phyloP scores from a whole-genome alignment of 257 asterid genomes.

The Knoxia roxburghii region DNA sequence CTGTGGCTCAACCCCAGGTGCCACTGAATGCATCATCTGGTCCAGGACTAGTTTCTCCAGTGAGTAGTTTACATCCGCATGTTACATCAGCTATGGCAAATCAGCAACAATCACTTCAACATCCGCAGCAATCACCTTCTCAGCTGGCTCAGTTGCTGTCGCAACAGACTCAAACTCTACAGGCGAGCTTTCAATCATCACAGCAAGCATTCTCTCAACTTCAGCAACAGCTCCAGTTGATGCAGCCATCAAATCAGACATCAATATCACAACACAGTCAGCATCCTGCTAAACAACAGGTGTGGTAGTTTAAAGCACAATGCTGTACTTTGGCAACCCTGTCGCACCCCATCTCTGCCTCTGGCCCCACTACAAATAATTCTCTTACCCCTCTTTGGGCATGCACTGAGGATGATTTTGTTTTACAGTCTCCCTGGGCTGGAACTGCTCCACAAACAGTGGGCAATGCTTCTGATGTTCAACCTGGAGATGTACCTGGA shows the following conservation, averaged over 20 bases:
- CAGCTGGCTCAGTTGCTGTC: constrained; percentile 87
- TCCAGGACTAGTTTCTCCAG: constrained; percentile 41
- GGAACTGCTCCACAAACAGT: constrained; percentile 43
- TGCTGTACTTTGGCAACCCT: not conserved
- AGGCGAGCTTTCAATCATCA: constrained; percentile 88
- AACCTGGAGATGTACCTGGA: constrained; percentile 36
- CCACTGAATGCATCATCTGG: constrained; percentile 40
- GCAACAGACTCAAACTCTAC: constrained; percentile 85
- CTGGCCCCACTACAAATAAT: too few relatives aligned
- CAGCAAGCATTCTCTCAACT: constrained; percentile 81
- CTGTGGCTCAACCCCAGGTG: constrained; percentile 50
- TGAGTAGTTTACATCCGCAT: constrained; percentile 16
- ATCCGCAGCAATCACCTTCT: constrained; percentile 55
- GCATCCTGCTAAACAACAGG: constrained; percentile 63
- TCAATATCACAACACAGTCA: constrained; percentile 55
- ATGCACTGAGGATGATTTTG: constrained; percentile 2
- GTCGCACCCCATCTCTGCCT: not conserved
- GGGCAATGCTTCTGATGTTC: constrained; percentile 30
- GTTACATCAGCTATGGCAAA: constrained; percentile 22
- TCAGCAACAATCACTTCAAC: constrained; percentile 45
- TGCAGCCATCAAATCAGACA: constrained; percentile 88
- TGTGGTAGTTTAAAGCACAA: constrained; percentile 17
- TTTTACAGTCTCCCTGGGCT: constrained; percentile 57
- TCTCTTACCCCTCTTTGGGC: too few relatives aligned
- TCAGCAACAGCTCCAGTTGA: constrained; percentile 83